Percentiles rank a stretch among this genome's conserved stretches.
Evolutionary conservation across 2,329 filamentous ascomycete genomes (phyloP).

Genomic region (Metarhizium album): DNA sequence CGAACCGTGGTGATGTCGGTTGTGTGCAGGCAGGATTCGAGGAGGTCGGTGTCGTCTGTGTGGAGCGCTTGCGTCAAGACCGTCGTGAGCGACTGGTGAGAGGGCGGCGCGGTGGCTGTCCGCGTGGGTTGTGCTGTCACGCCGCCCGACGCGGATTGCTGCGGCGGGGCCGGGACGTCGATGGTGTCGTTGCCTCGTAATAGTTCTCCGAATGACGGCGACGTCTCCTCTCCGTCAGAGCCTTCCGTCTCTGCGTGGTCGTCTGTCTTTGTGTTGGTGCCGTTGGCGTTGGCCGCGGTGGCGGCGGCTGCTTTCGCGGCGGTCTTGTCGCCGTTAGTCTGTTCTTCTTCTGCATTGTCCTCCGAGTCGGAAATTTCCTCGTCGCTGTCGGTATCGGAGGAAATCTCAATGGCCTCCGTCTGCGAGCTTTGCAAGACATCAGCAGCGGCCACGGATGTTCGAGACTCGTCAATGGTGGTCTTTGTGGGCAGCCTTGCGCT

Average conservation of each 20-base stretch:
- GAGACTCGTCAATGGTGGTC: conserved; percentile 46
- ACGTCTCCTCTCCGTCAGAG: conserved; percentile 37
- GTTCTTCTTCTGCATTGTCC: conserved; percentile 18
- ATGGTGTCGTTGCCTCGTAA: conserved; percentile 64
- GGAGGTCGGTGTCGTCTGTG: conserved; percentile 79
- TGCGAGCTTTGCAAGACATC: conserved; percentile 27
- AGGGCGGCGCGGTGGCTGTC: conserved; percentile 48
- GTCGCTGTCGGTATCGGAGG: conserved; percentile 41
- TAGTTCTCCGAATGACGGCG: conserved; percentile 78
- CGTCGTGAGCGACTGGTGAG: conserved; percentile 73
- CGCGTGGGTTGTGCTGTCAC: conserved; percentile 29
- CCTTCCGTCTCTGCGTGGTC: conserved; percentile 20
- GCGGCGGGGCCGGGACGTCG: conserved; percentile 57
- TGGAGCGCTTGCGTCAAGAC: conserved; percentile 89
- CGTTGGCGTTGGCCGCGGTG: conserved; percentile 14
- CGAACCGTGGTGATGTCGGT: conserved; percentile 68
- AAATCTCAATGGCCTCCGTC: conserved; percentile 43
- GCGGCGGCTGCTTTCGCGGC: conserved; percentile 6
- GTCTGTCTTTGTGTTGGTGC: conserved; percentile 12
- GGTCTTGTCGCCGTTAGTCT: conserved; percentile 10
- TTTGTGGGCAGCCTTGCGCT: conserved; percentile 40
- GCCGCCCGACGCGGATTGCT: conserved; percentile 23
- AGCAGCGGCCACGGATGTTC: conserved; percentile 38
- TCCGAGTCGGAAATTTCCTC: conserved; percentile 26
- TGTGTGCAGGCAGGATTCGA: conserved; percentile 85